phyloP scores from a whole-genome alignment of 768 basidiomycete species.

The Termitomyces sp. region DNA sequence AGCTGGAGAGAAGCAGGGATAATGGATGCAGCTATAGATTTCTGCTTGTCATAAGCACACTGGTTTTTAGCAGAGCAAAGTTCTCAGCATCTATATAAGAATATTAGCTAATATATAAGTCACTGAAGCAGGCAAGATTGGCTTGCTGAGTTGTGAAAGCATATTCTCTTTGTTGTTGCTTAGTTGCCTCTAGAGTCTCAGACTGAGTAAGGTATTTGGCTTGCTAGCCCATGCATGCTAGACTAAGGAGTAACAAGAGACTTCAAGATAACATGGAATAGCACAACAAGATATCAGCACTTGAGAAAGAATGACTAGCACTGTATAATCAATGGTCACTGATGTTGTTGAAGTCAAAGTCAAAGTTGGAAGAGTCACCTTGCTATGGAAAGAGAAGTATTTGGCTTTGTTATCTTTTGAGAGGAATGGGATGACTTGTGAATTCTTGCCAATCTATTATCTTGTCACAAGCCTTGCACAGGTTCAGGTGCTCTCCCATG shows the following conservation, averaged over 20 bases:
- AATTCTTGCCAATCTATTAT: no score
- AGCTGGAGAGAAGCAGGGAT: not conserved
- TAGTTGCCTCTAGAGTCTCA: not conserved
- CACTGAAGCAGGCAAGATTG: not conserved
- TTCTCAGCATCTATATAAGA: not conserved
- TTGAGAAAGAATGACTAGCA: no score
- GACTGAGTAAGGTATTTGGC: not conserved
- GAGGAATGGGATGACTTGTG: no score
- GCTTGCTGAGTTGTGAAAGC: not conserved
- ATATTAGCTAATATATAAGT: not conserved
- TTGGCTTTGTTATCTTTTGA: not conserved
- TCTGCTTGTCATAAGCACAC: not conserved
- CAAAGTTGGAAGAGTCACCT: no score
- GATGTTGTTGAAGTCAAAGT: no score
- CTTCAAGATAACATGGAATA: not conserved
- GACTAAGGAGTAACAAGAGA: no score
- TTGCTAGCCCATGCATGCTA: not conserved
- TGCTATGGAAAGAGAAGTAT: not conserved
- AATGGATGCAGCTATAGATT: not conserved
- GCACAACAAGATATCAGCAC: not conserved
- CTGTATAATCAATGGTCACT: no score
- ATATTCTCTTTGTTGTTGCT: not conserved
- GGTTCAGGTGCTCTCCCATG: not conserved
- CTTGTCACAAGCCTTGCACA: no score
- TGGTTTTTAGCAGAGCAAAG: not conserved